Conservation (phyloP, 768 basidiomycete genomes). For the Pisolithus sp. region DNA sequence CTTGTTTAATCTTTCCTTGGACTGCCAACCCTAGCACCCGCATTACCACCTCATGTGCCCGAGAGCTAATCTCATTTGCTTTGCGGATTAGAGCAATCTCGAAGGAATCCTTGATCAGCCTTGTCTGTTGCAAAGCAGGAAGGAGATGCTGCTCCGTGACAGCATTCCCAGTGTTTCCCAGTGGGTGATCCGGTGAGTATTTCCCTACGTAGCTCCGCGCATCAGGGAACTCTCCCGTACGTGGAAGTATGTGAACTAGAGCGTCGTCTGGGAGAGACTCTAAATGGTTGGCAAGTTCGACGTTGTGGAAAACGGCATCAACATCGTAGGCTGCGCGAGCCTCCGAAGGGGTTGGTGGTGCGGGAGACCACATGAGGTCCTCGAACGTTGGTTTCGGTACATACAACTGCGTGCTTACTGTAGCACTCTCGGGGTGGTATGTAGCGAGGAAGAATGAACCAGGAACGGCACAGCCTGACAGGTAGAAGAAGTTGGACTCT, state of each 20-base stretch:
- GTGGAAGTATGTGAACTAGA: conserved; percentile 61
- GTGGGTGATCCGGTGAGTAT: neutral
- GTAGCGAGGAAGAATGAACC: conserved; percentile 59
- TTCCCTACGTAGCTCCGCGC: neutral
- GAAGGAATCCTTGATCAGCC: conserved; percentile 66
- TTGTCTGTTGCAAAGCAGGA: conserved; percentile 69
- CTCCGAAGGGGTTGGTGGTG: conserved; percentile 63
- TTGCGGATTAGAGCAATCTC: conserved; percentile 73
- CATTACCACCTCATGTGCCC: conserved; percentile 92
- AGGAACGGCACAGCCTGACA: conserved; percentile 75
- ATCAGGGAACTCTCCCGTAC: conserved; percentile 19
- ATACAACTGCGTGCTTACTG: conserved; percentile 58
- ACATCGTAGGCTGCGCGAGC: conserved; percentile 52
- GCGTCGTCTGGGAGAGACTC: conserved; percentile 44
- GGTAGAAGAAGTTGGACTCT: conserved; percentile 87
- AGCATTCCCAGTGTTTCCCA: conserved; percentile 7
- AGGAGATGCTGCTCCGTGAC: conserved; percentile 63
- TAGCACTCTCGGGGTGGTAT: conserved; percentile 42
- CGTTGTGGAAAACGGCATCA: conserved; percentile 48
- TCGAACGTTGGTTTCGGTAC: conserved; percentile 69
- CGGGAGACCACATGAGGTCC: conserved; percentile 85
- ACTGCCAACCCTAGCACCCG: conserved; percentile 75
- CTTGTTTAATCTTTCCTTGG: conserved; percentile 45
- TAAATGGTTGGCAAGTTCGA: conserved; percentile 41
- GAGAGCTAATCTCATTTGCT: conserved; percentile 82